Base-by-base conservation (phyloP, 129 eudicot species). In the Escallonia rubra region DNA sequence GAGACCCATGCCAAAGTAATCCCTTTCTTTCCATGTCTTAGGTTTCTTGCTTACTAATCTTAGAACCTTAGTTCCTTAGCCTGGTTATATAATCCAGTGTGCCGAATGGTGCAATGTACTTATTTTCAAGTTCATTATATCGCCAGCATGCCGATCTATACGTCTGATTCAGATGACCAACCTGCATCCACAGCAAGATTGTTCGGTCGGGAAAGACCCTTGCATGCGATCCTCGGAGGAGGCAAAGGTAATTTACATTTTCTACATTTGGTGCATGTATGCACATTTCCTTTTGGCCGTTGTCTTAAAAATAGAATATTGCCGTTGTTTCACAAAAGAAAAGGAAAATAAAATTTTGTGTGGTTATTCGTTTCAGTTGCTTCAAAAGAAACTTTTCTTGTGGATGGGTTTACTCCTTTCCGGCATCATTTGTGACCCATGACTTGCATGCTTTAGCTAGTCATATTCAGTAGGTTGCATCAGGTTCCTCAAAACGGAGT, bases 181-280 rank as follows among this genome's bases (percentile, higher is more conserved):
- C 67, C 69, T 41, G 13, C 57, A 49, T 5, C 63, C 14, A 52
- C 83, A 2, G 38, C 34, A 38, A 60, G 85, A 73, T 59, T 75
- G 60, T 79, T 78, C 67, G 75, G 86, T 16, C 62, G 72, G 8
- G 65, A 85, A 70, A 79, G 75, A 76, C 70, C 85, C 43, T 60
- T 91, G 70, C 93, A 79, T 68, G 72, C 88, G 45, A 52, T 86
- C 16, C 71, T 91, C 48, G 96, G 98, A 68, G 83, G 89, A 12
- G 87, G 95, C 38, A 80, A 41, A 61, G 96, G 96, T 88, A 77
- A 50, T 57, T 14, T 12, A 11, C 4, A 56, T n/a, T 54, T n/a
- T 52, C n/a, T 52, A 52, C 12, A 52, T 8, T 46, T 46, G 8
- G 50, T 46, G 50, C 50, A 46, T 46, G 6, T 46, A 75, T 14